These are phyloP conservation scores for Eucalyptus leucophloia DNA, from an alignment of 345 rosid genomes.

Conservation along the genomic window DNA sequence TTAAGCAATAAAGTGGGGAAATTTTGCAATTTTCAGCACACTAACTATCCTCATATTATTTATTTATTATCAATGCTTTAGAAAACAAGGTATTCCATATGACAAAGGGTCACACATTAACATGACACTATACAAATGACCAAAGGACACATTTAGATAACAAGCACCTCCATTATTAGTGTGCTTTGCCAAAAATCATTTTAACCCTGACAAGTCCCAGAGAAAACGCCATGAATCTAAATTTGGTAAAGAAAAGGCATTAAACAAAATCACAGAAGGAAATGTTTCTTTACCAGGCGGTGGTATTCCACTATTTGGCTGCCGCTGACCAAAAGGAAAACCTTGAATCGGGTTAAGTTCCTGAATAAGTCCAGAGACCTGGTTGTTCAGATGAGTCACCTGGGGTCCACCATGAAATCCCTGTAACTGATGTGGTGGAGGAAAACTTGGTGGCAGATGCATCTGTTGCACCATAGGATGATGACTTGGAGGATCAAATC, in stretches of 20 bases:
- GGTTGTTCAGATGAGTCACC: constrained; percentile 44
- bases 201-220: neutral
- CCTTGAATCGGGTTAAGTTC: constrained; percentile 56
- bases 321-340: constrained; percentile 44
- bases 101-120: neutral
- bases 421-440: constrained; percentile 38
- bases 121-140: neutral
- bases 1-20: neutral
- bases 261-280: neutral
- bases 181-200: neutral
- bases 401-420: constrained; percentile 42
- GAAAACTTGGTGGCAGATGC: constrained; percentile 48
- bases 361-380: constrained; percentile 34
- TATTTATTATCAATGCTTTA: neutral
- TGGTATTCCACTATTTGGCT: constrained; percentile 37
- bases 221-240: neutral
- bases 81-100: neutral
- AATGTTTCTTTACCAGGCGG: constrained; percentile 1
- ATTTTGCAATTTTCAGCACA: neutral
- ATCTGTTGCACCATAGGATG: constrained; percentile 59
- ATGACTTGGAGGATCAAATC: constrained; percentile 49
- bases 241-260: neutral
- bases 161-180: neutral
- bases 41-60: neutral
- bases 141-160: neutral